Conservation (phyloP, 1,284 basidiomycete genomes). For the Rhodotorula sp. region DNA sequence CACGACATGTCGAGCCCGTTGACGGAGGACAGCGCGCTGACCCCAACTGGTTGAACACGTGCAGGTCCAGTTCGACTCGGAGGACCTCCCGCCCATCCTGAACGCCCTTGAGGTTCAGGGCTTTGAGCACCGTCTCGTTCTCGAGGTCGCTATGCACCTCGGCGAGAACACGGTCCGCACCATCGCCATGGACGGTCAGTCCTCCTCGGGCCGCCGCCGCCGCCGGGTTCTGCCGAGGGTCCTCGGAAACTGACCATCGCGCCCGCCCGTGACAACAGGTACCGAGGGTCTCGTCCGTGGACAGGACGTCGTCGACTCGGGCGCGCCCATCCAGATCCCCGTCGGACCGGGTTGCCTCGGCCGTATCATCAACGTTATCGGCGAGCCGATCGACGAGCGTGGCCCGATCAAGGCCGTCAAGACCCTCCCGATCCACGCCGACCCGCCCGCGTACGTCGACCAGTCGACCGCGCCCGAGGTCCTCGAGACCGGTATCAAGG, state of each 20-base stretch:
- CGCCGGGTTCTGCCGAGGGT: neutral
- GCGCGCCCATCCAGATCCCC: constrained; percentile 91
- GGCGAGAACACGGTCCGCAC: constrained; percentile 95
- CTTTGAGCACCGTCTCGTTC: constrained; percentile 78
- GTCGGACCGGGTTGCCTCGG: constrained; percentile 91
- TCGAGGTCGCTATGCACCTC: constrained; percentile 94
- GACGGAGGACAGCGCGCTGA: neutral
- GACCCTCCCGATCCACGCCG: constrained; percentile 88
- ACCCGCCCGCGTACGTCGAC: constrained; percentile 93
- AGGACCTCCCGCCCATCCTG: constrained; percentile 87
- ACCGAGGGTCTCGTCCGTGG: constrained; percentile 99
- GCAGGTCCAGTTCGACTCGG: constrained; percentile 48
- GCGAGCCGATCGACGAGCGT: constrained; percentile 98
- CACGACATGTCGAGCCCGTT: neutral
- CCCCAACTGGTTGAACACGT: neutral
- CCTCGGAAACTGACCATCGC: neutral
- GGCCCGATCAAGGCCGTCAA: constrained; percentile 90
- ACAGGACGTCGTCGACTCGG: constrained; percentile 93
- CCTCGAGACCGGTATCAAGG: constrained; percentile 99
- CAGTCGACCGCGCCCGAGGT: constrained; percentile 98
- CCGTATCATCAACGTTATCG: constrained; percentile 99
- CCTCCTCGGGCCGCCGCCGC: too few species aligned
- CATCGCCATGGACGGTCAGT: constrained; percentile 65
- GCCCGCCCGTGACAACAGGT: constrained; percentile 45
- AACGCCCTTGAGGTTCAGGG: constrained; percentile 97